Conservation (phyloP, 2,329 filamentous ascomycete genomes). For the Diplodia seriata region DNA sequence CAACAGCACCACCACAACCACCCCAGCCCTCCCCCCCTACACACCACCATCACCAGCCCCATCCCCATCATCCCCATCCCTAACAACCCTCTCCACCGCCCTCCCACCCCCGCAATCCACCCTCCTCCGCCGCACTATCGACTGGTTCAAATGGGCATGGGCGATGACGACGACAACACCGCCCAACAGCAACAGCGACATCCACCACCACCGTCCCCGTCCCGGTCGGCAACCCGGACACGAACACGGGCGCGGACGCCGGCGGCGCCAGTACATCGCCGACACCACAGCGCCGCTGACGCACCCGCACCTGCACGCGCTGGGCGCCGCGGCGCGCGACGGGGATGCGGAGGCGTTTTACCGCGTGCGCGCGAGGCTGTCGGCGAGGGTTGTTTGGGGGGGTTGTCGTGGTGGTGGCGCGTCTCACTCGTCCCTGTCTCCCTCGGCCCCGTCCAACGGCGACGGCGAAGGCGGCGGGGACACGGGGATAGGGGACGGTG, state of each 20-base stretch:
- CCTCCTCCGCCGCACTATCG: slow-evolving; percentile 5
- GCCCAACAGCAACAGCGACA: no score
- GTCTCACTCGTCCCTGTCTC: no score
- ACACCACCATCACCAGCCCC: no score
- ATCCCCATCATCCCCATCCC: not conserved
- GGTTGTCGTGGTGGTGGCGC: no score
- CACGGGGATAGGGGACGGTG: no score
- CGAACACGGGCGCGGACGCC: no score
- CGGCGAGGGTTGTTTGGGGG: slow-evolving; percentile 2
- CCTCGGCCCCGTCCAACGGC: no score
- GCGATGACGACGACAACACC: not conserved
- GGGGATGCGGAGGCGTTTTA: not conserved
- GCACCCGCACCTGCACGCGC: not conserved
- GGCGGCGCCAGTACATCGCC: no score
- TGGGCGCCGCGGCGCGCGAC: not conserved
- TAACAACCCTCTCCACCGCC: not conserved
- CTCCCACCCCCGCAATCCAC: not conserved
- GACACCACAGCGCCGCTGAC: not conserved
- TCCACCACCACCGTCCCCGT: no score
- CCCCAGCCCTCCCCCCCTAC: not conserved
- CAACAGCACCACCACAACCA: not conserved
- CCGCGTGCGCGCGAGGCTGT: not conserved
- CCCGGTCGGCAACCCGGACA: no score
- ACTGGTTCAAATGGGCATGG: slow-evolving; percentile 29
- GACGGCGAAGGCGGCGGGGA: no score